Conservation (phyloP, 192 early-diverging fungal species). For the Backusella macrospora region DNA sequence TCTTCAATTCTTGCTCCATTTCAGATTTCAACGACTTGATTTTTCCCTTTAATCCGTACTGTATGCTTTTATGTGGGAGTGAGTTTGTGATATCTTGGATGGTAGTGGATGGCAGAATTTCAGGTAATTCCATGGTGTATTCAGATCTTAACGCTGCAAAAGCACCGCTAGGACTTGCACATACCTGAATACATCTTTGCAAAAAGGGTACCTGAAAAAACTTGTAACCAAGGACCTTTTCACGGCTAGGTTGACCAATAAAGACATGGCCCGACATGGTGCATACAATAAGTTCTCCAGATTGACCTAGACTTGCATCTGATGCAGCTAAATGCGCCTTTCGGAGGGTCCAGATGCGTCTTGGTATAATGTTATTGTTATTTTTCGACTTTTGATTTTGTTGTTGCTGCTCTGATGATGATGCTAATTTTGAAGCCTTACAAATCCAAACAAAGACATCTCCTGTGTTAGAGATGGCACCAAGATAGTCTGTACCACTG, state of each 20-base stretch:
- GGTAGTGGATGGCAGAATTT: not conserved
- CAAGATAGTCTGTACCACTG: slow-evolving; percentile 33
- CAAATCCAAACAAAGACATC: slow-evolving; percentile 64
- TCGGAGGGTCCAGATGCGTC: slow-evolving; percentile 60
- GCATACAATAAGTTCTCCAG: slow-evolving; percentile 65
- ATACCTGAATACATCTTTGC: slow-evolving; percentile 60
- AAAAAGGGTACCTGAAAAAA: slow-evolving; percentile 57
- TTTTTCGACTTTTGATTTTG: not conserved
- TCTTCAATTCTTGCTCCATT: slow-evolving; percentile 23
- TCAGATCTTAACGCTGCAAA: slow-evolving; percentile 67
- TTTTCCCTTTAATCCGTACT: not conserved
- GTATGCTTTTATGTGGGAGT: not conserved
- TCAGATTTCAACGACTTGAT: not conserved
- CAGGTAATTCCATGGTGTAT: not conserved
- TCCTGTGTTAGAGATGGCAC: slow-evolving; percentile 43
- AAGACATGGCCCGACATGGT: slow-evolving; percentile 70
- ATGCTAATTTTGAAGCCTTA: slow-evolving; percentile 7
- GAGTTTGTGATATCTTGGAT: not conserved
- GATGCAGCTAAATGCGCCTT: slow-evolving; percentile 49
- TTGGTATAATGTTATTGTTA: slow-evolving; percentile 34
- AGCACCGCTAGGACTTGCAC: slow-evolving; percentile 62
- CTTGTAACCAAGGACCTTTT: slow-evolving; percentile 50
- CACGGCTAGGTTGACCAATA: slow-evolving; percentile 46
- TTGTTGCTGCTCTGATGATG: slow-evolving; percentile 1
- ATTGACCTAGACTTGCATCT: slow-evolving; percentile 70